These are phyloP conservation scores for Aphanomyces euteiches DNA, from an alignment of 352 stramenopile species.

Conservation along the genomic window DNA sequence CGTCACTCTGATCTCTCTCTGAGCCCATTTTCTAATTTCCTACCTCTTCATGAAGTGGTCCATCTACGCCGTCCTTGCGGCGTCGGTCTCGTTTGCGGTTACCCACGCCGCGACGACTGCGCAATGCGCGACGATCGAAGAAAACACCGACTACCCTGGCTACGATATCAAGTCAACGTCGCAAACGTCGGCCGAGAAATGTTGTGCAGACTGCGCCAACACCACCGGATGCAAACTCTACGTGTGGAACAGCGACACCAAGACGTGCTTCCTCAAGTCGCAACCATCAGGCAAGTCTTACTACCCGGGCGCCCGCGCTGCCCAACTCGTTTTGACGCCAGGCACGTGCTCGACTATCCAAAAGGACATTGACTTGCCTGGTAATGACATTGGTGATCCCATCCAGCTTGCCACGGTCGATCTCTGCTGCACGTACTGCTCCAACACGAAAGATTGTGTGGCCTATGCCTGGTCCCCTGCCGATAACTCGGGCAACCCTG, in stretches of 20 bases:
- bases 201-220: background rate
- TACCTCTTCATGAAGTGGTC: background rate
- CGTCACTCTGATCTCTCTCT: background rate
- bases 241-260: background rate
- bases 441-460: background rate
- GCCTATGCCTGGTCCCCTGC: constrained; percentile 4
- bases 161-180: background rate
- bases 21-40: background rate
- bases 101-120: background rate
- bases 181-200: background rate
- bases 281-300: background rate
- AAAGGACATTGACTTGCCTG: constrained; percentile 19
- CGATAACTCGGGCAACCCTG: background rate
- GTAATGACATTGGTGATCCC: constrained; percentile 21
- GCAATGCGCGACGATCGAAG: constrained; percentile 11
- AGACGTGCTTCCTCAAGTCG: constrained; percentile 24
- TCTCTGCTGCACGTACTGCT: constrained; percentile 16
- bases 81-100: background rate
- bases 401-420: constrained; percentile 5
- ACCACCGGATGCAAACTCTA: background rate
- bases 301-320: background rate
- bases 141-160: background rate
- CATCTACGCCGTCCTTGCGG: background rate
- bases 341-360: background rate
- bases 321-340: background rate